Evolutionary conservation across 257 asterid genomes (phyloP), one percentile per base, ranked within the genome.

Genomic region (Striga asiatica): DNA sequence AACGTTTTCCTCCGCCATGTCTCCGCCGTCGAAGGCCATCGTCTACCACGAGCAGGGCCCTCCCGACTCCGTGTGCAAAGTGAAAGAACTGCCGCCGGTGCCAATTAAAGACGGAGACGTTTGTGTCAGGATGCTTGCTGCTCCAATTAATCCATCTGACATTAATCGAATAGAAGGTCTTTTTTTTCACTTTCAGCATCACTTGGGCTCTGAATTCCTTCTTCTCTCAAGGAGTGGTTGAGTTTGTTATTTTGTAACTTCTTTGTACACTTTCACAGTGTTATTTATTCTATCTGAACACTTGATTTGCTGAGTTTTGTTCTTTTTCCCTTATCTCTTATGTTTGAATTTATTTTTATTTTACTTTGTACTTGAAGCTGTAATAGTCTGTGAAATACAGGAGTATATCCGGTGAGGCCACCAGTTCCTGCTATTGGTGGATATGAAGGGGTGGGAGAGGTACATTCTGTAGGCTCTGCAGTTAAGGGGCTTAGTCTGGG

Each of bases 401-500:
- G 97, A 62, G 93, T 82, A 14, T 92, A 92, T 73, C 98, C 98
- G 25, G 95, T 92, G 71, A 76, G 95, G 71, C 98, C 98, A 4
- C 74, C 82, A 2, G 66, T 84, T 59, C 98, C 98, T 50, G 98
- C 98, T 9, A 76, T 88, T 34, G 98, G 97, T 20, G 98, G 98
- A 25, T 92, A 92, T 58, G 98, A 88, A 70, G 98, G 98, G 29
- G 93, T 92, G n/a, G 98, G 95, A 42, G 94, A 84, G 70, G 89
- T 92, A 13, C 77, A 84, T 65, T 71, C 78, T 19, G 79, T 84
- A 3, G 98, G 97, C 34, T 66, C 93, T 66, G 81, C 84, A 20
- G 97, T 92, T 20, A 63, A 79, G 73, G 74, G 76, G 42, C 64
- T 88, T 50, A 41, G 71, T 41, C 79, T 81, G 0, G 97, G 98